Conservation (phyloP, 352 stramenopile species). For the Aphanomyces cochlioides region DNA sequence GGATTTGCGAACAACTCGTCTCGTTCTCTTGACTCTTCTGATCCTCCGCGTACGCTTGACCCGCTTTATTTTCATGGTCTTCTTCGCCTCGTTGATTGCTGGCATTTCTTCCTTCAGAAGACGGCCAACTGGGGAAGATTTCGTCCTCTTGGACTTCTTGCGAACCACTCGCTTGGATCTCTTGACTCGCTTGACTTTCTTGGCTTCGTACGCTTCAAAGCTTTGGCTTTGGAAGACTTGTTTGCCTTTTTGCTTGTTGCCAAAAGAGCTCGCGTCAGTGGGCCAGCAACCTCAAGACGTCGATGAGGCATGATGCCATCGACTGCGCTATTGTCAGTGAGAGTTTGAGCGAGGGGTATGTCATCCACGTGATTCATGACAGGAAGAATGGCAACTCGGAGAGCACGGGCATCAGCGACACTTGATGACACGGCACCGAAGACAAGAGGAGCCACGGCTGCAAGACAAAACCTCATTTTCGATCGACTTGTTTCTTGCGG, state of each 20-base stretch:
- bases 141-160: too few relatives aligned
- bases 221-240: too few relatives aligned
- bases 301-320: neutral
- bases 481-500: too few relatives aligned
- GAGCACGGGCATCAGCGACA: neutral
- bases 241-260: neutral
- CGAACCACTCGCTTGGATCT: too few relatives aligned
- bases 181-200: too few relatives aligned
- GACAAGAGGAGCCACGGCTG: neutral
- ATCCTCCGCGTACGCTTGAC: neutral
- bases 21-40: too few relatives aligned
- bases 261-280: too few relatives aligned
- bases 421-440: neutral
- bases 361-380: neutral
- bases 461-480: neutral
- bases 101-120: too few relatives aligned
- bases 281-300: neutral
- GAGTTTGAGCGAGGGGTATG: neutral
- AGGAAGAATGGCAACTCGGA: neutral
- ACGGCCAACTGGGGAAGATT: too few relatives aligned
- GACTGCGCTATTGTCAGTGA: neutral
- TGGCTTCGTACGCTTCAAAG: too few relatives aligned
- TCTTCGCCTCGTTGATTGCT: neutral
- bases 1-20: too few relatives aligned
- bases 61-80: neutral